Base-by-base conservation (phyloP, 1,139 yeast genomes). In the Blastobotrys apis region DNA sequence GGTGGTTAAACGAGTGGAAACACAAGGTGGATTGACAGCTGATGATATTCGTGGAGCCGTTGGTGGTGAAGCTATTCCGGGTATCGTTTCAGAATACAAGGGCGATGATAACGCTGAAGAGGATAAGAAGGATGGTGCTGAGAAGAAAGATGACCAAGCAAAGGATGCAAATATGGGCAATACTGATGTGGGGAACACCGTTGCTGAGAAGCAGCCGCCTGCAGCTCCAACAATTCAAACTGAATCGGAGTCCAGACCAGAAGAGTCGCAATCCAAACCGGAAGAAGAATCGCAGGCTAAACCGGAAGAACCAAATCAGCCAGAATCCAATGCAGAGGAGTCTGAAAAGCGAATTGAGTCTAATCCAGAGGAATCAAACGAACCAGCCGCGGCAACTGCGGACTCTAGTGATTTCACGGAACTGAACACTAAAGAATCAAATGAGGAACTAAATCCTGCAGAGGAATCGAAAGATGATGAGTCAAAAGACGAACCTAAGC, bases 11-110 rank as follows among this genome's bases (percentile, higher is more conserved):
- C 47, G 27, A 12, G 49, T 45, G n/a, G 40, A 47, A 15, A 43
- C 44, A 22, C 39, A 45, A 22, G 60, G 63, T 21, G 75, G 74
- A 1, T 60, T 78, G 41, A 68, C 77, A 3, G 78, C 72, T 42
- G 79, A 74, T 9, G 84, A 78, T 54, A 78, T 79, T 36, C 71
- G 82, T 56, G 82, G 82, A 20, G 84, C 84, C 9, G 83, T 78
- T 6, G 82, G 81, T 12, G 74, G 74, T 32, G 80, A 73, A 39
- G 64, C 75, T 1, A 73, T 74, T 47, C 75, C 79, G 1, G 79
- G 80, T 3, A 65, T 75, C 19, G 64, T 69, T 1, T 45, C 53
- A 26, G 46, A 39, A 27, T 32, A 47, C 30, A 46, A 50, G 34
- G 45, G 43, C 12, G 41, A 33, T 19, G 43, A 33, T 29, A 41